phyloP scores from a whole-genome alignment of 106 monocot species.

The Phalaenopsis aphrodite region DNA sequence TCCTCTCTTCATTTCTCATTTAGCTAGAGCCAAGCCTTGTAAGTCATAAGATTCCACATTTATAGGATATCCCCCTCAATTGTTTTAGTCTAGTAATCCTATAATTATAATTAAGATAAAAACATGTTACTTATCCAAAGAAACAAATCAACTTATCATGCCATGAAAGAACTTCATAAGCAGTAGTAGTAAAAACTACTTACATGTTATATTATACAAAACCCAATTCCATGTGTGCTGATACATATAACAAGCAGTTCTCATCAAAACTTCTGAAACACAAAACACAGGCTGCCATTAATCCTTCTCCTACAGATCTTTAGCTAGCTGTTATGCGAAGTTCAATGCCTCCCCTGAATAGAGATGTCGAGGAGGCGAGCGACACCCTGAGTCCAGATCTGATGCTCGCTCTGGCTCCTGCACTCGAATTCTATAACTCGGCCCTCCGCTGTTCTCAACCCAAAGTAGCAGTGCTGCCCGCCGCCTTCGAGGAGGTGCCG shows the following conservation, averaged over 20 bases:
- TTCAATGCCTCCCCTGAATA: constrained; percentile 14
- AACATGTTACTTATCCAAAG: no score
- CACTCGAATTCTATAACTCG: constrained; percentile 91
- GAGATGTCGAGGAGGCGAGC: constrained; percentile 48
- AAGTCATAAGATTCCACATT: no score
- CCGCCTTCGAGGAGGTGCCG: constrained; percentile 74
- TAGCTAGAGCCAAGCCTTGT: no score
- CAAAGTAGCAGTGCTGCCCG: constrained; percentile 83
- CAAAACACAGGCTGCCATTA: neutral
- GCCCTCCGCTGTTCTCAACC: constrained; percentile 61
- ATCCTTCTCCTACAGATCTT: no score
- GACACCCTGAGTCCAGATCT: constrained; percentile 86
- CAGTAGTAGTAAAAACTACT: neutral
- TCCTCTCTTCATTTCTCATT: no score
- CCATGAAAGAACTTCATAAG: neutral
- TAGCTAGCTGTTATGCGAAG: neutral
- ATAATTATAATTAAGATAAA: no score
- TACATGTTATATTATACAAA: neutral
- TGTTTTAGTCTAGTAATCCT: no score
- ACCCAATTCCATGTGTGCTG: neutral
- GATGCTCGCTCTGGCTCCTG: constrained; percentile 63
- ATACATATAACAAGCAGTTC: neutral
- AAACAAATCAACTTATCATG: no score
- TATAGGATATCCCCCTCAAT: no score
- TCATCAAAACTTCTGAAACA: neutral